These are phyloP conservation scores for Beauveria sp. DNA, from an alignment of 2,329 filamentous ascomycete species.

Conservation along the genomic window DNA sequence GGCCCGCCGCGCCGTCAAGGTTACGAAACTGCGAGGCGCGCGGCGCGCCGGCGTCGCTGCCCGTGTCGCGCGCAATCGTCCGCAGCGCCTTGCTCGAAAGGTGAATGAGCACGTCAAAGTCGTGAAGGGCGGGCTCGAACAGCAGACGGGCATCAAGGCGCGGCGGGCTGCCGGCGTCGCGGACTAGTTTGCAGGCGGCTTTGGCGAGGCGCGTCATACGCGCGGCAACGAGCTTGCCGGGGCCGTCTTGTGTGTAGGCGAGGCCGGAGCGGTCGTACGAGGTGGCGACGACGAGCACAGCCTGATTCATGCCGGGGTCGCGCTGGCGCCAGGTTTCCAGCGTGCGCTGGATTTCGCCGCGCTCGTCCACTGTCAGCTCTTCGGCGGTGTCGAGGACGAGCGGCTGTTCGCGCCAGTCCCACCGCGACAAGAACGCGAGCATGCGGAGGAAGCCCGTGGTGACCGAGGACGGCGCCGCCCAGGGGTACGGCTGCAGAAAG, in stretches of 20 bases:
- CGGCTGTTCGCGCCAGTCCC: conserved; percentile 86
- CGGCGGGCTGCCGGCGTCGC: conserved; percentile 30
- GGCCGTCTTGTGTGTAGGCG: conserved; percentile 65
- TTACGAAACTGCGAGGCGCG: conserved; percentile 69
- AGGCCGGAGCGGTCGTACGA: conserved; percentile 70
- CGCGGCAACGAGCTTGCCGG: conserved; percentile 74
- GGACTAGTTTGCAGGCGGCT: conserved; percentile 60
- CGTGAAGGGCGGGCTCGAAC: conserved; percentile 64
- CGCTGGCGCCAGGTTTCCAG: conserved; percentile 81
- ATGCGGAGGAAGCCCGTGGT: conserved; percentile 77
- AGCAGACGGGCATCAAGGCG: conserved; percentile 45
- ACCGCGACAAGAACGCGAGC: conserved; percentile 70
- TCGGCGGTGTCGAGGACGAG: conserved; percentile 66
- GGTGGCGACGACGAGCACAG: conserved; percentile 74
- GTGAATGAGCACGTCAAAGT: conserved; percentile 83
- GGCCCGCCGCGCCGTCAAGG: conserved; percentile 52
- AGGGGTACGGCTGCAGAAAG: conserved; percentile 78
- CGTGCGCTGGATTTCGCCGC: conserved; percentile 57
- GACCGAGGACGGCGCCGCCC: conserved; percentile 66
- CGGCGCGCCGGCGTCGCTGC: conserved; percentile 26
- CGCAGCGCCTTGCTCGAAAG: conserved; percentile 50
- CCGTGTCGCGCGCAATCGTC: conserved; percentile 31
- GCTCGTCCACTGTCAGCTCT: conserved; percentile 53
- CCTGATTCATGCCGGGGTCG: conserved; percentile 80
- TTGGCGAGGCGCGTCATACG: conserved; percentile 77